Base-by-base conservation (phyloP, 2,329 filamentous ascomycete genomes). In the Alternaria gaisen region DNA sequence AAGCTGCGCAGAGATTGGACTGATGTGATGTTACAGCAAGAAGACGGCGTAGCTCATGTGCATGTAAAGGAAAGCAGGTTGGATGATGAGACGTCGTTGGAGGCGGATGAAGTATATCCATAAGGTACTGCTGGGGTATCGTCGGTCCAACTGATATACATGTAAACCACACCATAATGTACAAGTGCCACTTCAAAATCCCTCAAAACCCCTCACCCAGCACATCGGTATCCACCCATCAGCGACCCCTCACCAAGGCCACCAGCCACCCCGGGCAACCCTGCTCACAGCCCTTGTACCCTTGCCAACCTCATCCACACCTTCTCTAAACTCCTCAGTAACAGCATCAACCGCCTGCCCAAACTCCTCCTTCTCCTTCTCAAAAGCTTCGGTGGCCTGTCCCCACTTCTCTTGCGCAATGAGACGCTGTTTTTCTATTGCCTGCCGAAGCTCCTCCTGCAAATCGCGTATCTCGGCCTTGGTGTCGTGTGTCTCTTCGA, bases 401-500 rank as follows among this genome's bases (percentile, higher is more conserved):
- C 53, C 58, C 58, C 46, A 60, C 32, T 60, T 60, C 41, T 60
- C 40, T 26, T 47, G 58, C 18, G 53, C 58, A 41, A 47, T 24
- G 12, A 44, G 56, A 50, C 65, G 69, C 64, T 68, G 64, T 28
- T 55, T 48, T 14, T 54, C 58, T 14, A 76, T 63, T 43, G 65
- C 71, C 16, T 67, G 63, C 42, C 61, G 64, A 40, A 77, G 57
- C 54, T 75, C 66, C 18, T 59, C 54, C 28, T 72, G 70, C 51
- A 75, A 38, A 24, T 63, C 63, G 14, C 46, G 53, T 24, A 74
- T 70, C 50, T 71, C 68, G 6, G 47, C 64, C 16, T 57, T 56
- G 42, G 86, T 86, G 44, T 88, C 82, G 20, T 81, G 80, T 72
- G 85, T 88, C 58, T 86, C 82, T 80, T 95, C 92, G 55, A 91